A percentile compares a stretch with the other conserved stretches of the same genome.
These are phyloP conservation scores for Aspergillus viridinutans DNA, from an alignment of 2,329 filamentous ascomycete genomes.

Conservation along the genomic window DNA sequence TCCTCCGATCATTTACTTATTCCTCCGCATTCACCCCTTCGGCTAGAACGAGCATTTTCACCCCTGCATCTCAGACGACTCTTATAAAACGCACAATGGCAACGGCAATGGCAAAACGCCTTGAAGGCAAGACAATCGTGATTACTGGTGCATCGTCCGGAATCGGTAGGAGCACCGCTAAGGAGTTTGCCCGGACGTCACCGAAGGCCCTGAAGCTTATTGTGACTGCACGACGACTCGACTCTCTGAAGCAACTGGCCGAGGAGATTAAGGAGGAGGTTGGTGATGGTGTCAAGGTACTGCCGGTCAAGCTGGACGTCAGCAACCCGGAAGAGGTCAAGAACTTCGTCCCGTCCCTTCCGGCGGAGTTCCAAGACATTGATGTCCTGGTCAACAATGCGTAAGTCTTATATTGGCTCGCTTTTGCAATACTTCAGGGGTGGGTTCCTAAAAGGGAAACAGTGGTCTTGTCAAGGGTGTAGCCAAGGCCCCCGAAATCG, in stretches of 20 bases:
- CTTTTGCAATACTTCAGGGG: constrained; percentile 25
- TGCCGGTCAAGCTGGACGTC: constrained; percentile 81
- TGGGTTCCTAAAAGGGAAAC: constrained; percentile 8
- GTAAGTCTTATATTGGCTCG: constrained; percentile 67
- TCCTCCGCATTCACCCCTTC: constrained; percentile 17
- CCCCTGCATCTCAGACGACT: constrained; percentile 15
- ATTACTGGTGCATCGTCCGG: constrained; percentile 91
- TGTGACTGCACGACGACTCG: constrained; percentile 80
- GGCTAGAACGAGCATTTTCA: constrained; percentile 14
- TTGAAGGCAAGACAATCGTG: constrained; percentile 86
- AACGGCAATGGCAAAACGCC: constrained; percentile 72
- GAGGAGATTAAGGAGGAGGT: constrained; percentile 72
- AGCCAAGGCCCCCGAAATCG: constrained; percentile 78
- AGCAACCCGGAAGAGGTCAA: constrained; percentile 72
- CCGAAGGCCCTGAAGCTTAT: constrained; percentile 77
- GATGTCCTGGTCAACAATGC: constrained; percentile 95
- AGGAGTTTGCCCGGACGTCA: constrained; percentile 86
- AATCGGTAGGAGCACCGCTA: constrained; percentile 70
- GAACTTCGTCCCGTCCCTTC: constrained; percentile 67
- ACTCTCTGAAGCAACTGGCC: constrained; percentile 71
- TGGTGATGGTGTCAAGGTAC: constrained; percentile 73
- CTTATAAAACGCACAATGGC: constrained; percentile 51
- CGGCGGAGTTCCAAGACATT: constrained; percentile 77
- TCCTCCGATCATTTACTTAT: constrained; percentile 17
- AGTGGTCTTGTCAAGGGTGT: constrained; percentile 87